These are phyloP conservation scores for Biancaea sappan DNA, from an alignment of 306 rosid genomes.

Conservation along the genomic window DNA sequence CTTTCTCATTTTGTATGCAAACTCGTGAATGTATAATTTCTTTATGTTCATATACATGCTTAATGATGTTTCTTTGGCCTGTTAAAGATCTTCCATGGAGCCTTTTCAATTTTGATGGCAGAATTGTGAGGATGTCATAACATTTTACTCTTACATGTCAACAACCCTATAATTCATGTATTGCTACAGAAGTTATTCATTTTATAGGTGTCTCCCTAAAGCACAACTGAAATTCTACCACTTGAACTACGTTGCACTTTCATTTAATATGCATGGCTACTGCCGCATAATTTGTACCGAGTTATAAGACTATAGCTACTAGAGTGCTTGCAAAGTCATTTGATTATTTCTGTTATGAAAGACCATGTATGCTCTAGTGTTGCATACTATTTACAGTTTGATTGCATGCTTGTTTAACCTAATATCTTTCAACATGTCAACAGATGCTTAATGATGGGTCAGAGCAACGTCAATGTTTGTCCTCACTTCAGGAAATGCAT, in stretches of 20 bases:
- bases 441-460: slow-evolving; percentile 50
- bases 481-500: slow-evolving; percentile 48
- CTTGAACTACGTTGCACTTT: slow-evolving; percentile 8
- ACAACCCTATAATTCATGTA: background rate
- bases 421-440: slow-evolving; percentile 20
- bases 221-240: background rate
- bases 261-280: background rate
- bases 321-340: slow-evolving; percentile 2
- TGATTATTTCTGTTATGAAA: background rate
- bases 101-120: slow-evolving; percentile 6
- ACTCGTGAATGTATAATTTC: background rate
- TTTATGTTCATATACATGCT: background rate
- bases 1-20: slow-evolving; percentile 17
- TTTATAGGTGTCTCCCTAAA: background rate
- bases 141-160: slow-evolving; percentile 8
- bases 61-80: background rate
- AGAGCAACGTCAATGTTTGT: slow-evolving; percentile 28
- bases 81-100: background rate
- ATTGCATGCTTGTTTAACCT: slow-evolving; percentile 12
- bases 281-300: background rate
- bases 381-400: slow-evolving; percentile 14
- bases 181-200: slow-evolving; percentile 1
- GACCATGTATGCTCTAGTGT: background rate
- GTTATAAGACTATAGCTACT: background rate
- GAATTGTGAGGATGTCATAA: slow-evolving; percentile 7